Conservation (phyloP, 495 filamentous ascomycete species). For the Cudoniella acicularis region DNA sequence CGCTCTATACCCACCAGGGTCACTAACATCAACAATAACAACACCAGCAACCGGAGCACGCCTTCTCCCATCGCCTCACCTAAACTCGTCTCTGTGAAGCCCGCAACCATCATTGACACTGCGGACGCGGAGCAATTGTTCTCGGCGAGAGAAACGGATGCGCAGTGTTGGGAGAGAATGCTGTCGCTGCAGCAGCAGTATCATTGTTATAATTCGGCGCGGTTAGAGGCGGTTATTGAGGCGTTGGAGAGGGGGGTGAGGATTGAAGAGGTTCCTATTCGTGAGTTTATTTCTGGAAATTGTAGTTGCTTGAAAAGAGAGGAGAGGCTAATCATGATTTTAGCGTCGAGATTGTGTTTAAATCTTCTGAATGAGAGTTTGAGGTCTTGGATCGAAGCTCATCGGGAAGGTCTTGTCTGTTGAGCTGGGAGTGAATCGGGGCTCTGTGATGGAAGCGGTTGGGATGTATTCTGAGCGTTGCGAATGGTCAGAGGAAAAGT, state of each 20-base stretch:
- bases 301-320: neutral
- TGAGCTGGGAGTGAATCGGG: neutral
- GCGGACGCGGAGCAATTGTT: neutral
- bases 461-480: no score
- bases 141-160: slow-evolving; percentile 6
- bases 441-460: no score
- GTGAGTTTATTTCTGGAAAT: slow-evolving; percentile 11
- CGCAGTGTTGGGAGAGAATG: slow-evolving; percentile 23
- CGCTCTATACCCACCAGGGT: no score
- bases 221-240: slow-evolving; percentile 25
- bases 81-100: neutral
- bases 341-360: slow-evolving; percentile 23
- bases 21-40: no score
- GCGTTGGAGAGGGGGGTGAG: slow-evolving; percentile 14
- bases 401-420: neutral
- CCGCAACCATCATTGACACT: neutral
- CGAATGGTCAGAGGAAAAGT: no score
- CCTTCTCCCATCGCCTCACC: neutral
- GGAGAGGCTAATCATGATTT: neutral
- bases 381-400: slow-evolving; percentile 11
- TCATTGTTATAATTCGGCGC: slow-evolving; percentile 24
- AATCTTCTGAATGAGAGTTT: slow-evolving; percentile 26
- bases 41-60: no score
- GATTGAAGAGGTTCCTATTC: slow-evolving; percentile 16
- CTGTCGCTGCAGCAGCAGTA: slow-evolving; percentile 18